Evolutionary conservation across 1,284 basidiomycete species (phyloP), one percentile per base, ranked within the genome.

Genomic region (Boletus mariae): DNA sequence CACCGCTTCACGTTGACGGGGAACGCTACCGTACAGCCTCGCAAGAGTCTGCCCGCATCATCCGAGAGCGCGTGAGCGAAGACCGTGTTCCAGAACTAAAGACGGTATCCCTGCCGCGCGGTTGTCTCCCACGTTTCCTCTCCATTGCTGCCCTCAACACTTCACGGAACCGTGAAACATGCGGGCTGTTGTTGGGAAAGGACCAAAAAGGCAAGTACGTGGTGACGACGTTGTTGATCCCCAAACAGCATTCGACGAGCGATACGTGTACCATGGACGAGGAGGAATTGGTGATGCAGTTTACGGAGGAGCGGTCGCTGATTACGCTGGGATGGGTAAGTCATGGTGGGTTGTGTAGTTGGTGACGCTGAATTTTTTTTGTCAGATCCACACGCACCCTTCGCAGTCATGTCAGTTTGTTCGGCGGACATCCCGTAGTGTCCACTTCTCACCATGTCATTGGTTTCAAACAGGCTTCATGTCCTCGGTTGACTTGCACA

Each of bases 211-310:
- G 71, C 59, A 84, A 81, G 63, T 91, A 74, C 61, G 71, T 80
- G 1, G 87, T 94, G 9, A 85, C 87, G 51, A 88, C 86, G 49
- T 67, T 94, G 61, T 69, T 93, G 57, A 83, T 95, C 25, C 93
- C 93, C 12, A 85, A 82, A 67, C 92, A 95, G 66, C 83, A 84
- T 56, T 85, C 89, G 52, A 92, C 91, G 57, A 82, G 85, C 56
- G 90, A 95, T 72, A 92, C 89, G 34, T 95, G 93, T 71, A 84
- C 85, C 45, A 94, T 92, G 84, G 85, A 88, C 53, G 85, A 89
- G 64, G 93, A 95, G 62, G 92, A 94, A 66, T 72, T 90, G 41
- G 87, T 93, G n/a, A 71, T 92, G 67, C 79, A 82, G 61, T 92
- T 93, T 66, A 92, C 91, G 58, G 85, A 91, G 67, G 80, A 84